A percentile compares a stretch with the other conserved stretches of the same genome.
Conservation (phyloP, 129 eudicot genomes). For the Deinandra increscens region DNA sequence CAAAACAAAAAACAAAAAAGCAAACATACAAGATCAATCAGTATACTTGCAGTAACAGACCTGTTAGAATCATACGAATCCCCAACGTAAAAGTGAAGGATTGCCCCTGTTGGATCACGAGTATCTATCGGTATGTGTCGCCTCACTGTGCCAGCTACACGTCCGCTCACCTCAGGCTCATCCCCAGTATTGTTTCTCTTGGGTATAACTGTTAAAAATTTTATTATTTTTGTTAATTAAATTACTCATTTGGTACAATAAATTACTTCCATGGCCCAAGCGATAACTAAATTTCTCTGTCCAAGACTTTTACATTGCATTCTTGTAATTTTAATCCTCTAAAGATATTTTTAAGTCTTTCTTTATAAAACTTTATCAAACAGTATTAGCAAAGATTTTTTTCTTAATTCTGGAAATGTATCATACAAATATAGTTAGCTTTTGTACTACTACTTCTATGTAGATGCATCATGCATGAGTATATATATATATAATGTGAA, state of each 20-base stretch:
- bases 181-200: constrained; percentile 62
- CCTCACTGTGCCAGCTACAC: constrained; percentile 94
- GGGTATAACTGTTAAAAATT: constrained; percentile 53
- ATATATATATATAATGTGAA: not conserved
- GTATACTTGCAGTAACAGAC: constrained; percentile 31
- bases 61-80: constrained; percentile 82
- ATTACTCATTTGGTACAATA: not conserved
- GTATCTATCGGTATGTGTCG: constrained; percentile 87
- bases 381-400: not conserved
- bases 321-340: not conserved
- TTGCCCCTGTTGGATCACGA: constrained; percentile 87
- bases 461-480: not conserved
- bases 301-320: not conserved
- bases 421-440: not conserved
- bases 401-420: not conserved
- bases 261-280: not conserved
- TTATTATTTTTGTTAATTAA: not conserved
- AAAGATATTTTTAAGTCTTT: not conserved
- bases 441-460: not conserved
- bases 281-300: not conserved
- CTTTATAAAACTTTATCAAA: not conserved
- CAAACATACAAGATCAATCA: not conserved
- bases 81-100: constrained; percentile 91
- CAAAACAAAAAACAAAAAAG: not conserved
- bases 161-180: constrained; percentile 70